Percentiles rank a stretch among this genome's conserved stretches.
Evolutionary conservation across 768 basidiomycete species (phyloP).

Genomic region (Lentinula raphanica): DNA sequence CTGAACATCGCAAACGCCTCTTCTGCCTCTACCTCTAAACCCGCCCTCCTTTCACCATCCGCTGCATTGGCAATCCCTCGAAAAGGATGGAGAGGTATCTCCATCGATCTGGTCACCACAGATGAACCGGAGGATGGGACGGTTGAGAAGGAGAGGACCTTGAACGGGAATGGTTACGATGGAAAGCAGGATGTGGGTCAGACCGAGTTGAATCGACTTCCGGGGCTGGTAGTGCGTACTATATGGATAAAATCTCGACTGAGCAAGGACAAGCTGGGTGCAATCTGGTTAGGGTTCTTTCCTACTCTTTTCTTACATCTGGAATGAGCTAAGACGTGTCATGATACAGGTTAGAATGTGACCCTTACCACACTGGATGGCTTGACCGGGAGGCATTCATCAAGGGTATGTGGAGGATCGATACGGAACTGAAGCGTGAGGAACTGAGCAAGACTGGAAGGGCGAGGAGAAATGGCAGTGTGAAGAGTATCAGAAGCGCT

Average conservation of each 20-base stretch:
- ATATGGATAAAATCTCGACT: slow-evolving; percentile 65
- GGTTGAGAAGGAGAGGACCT: slow-evolving; percentile 18
- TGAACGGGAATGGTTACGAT: slow-evolving; percentile 25
- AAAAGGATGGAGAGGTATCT: slow-evolving; percentile 69
- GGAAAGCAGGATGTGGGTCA: slow-evolving; percentile 22
- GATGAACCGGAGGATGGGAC: slow-evolving; percentile 5
- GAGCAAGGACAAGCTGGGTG: slow-evolving; percentile 43
- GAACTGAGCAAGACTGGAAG: slow-evolving; percentile 24
- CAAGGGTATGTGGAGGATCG: slow-evolving; percentile 82
- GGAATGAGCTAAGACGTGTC: neutral
- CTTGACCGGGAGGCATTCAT: slow-evolving; percentile 64
- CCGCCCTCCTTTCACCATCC: neutral
- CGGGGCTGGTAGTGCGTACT: slow-evolving; percentile 48
- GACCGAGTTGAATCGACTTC: slow-evolving; percentile 25
- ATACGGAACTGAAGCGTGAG: slow-evolving; percentile 71
- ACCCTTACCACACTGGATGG: slow-evolving; percentile 47
- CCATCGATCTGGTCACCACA: slow-evolving; percentile 56
- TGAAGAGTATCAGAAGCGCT: neutral
- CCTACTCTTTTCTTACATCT: neutral
- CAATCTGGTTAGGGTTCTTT: slow-evolving; percentile 56
- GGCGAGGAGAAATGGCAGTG: neutral
- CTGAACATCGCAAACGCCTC: slow-evolving; percentile 8
- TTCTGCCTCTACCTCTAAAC: slow-evolving; percentile 14
- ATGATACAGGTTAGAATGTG: slow-evolving; percentile 61
- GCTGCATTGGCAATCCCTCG: slow-evolving; percentile 19